Evolutionary conservation across 2,329 filamentous ascomycete species (phyloP), one percentile per base, ranked within the genome.

Genomic region (Exophiala calicioides): DNA sequence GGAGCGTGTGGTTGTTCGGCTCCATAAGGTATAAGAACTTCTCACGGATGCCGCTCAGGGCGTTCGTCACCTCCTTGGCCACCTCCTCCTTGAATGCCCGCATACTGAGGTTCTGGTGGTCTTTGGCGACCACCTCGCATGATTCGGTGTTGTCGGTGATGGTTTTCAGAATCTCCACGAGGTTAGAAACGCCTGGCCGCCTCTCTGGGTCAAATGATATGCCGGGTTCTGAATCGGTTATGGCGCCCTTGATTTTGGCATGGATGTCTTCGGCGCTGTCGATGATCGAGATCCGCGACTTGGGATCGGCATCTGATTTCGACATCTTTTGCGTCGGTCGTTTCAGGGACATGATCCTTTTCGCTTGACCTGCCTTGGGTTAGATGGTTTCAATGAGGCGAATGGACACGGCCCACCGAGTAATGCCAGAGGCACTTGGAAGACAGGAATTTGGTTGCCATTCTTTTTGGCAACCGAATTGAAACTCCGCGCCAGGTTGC

Each of bases 281-380:
- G 2, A 85, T 95, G 50, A 98, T 81, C 9, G 93, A 71, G 58
- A 98, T 94, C 13, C 89, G 80, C 5, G 89, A 94, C 38, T 78
- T 79, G 2, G 79, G 75, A 57, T 86, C 80, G 0, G 76, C 63
- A 59, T 89, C 78, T 1, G 90, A 95, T 68, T 98, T 98, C 45
- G 90, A 95, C 93, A 98, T 98, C 65, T 98, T 98, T 67, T 57
- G 52, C 18, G 50, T 70, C 0, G 93, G 91, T 8, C 88, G 74
- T 40, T 80, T 82, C 16, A 98, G 79, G 13, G 90, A 95, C 90
- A 96, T 97, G 52, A 98, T 79, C 52, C 91, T 82, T 60, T 86
- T 88, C 2, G 86, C 81, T 3, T 87, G 84, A n/a, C 85, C 85
- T 88, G 35, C 20, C 20, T 29, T n/a, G 24, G n/a, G 45, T 53